phyloP scores from a whole-genome alignment of 768 basidiomycete species.

The Coprinellus aureogranulatus region DNA sequence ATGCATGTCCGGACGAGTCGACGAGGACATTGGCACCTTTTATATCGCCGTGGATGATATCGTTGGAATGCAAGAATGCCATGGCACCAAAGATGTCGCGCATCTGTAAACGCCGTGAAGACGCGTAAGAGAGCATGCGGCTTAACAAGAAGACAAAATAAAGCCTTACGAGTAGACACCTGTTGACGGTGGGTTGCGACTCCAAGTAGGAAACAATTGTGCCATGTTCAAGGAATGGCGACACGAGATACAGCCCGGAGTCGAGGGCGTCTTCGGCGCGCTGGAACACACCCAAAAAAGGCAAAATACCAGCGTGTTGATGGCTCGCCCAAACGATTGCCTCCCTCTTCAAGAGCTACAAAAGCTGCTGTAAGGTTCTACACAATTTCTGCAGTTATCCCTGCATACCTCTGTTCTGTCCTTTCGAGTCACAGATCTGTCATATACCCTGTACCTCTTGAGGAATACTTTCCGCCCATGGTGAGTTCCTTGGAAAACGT shows the following conservation, averaged over 20 bases:
- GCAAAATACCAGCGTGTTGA: no score
- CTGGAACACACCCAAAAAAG: no score
- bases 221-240: neutral
- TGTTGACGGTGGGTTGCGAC: neutral
- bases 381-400: no score
- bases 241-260: neutral
- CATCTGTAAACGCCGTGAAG: neutral
- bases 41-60: constrained; percentile 12
- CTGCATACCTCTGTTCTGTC: no score
- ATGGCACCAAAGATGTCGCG: constrained; percentile 9
- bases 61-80: constrained; percentile 7
- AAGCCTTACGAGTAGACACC: neutral
- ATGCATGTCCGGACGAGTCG: neutral
- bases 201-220: neutral
- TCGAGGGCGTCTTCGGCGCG: no score
- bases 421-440: no score
- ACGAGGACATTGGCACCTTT: constrained; percentile 5
- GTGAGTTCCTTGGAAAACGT: no score
- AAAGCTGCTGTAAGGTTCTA: no score
- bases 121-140: neutral
- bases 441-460: no score
- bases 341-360: no score
- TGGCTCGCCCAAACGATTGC: no score
- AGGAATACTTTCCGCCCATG: no score
- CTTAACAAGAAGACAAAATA: neutral